Evolutionary conservation across 2,329 filamentous ascomycete species (phyloP), one percentile per base, ranked within the genome.

Genomic region (Fusarium guadeloupense): DNA sequence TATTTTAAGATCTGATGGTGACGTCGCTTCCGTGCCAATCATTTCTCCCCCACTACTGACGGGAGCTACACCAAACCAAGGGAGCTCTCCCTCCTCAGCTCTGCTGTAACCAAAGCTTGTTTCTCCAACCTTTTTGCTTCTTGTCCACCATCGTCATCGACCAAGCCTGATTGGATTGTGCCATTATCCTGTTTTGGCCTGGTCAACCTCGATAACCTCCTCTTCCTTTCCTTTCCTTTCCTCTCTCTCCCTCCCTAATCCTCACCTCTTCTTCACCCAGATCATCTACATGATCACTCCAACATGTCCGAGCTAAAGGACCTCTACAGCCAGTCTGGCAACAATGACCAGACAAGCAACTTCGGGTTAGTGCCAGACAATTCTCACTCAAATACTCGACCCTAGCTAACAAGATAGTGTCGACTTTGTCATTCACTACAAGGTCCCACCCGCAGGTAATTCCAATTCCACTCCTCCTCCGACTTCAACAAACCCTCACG

Each of bases 391-490:
- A 19, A 37, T 26, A 4, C 17, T 28, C 23, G 14, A 58, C 23
- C 19, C 20, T 28, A 33, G 54, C 64, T 68, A 51, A 65, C 56
- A 16, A n/a, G 13, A 20, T 51, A 85, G 91, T 48, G 91, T 97
- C 57, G 93, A 97, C 80, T 97, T 92, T 81, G 92, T 97, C 53
- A 84, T 97, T 61, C 85, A 88, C 71, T 97, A 91, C 77, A 83
- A 88, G 54, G 89, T 94, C 71, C 84, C 87, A 21, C 80, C 85
- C 38, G 83, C 86, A 52, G 86, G 91, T 90, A 80, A 61, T 78
- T 16, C 7, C 26, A 40, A 31, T 45, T 19, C 13, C 25, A 26
- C 10, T 38, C 34, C n/a, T n/a, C n/a, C n/a, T n/a, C n/a, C n/a
- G n/a, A n/a, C n/a, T n/a, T n/a, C n/a, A n/a, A n/a, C 21, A 23